phyloP scores from a whole-genome alignment of 257 asterid genomes.

The Nyctanthes arbortristis region DNA sequence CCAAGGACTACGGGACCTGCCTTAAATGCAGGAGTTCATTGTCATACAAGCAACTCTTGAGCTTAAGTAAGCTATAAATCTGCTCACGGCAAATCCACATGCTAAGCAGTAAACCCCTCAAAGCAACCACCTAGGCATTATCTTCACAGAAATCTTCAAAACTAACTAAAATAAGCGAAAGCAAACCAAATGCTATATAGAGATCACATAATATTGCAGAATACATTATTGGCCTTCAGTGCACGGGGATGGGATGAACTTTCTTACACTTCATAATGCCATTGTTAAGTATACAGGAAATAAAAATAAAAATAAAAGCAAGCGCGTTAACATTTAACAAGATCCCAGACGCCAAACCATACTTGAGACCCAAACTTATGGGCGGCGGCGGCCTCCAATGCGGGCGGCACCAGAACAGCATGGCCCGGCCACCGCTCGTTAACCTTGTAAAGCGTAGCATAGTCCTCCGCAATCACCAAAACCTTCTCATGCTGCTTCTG shows the following conservation, averaged over 20 bases:
- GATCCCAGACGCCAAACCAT: background rate
- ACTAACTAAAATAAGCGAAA: background rate
- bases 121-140: too few relatives aligned
- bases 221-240: background rate
- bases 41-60: conserved; percentile 6
- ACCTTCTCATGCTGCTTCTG: conserved; percentile 91
- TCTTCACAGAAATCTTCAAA: background rate
- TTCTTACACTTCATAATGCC: background rate
- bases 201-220: background rate
- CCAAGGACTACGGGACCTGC: background rate
- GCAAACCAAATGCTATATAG: background rate
- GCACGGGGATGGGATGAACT: background rate
- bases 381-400: conserved; percentile 70
- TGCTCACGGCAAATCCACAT: background rate
- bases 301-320: background rate
- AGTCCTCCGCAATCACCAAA: conserved; percentile 95
- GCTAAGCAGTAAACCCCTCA: background rate
- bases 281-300: background rate
- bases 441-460: conserved; percentile 75
- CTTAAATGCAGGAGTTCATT: conserved; percentile 7
- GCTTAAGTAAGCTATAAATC: conserved; percentile 12
- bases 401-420: conserved; percentile 93
- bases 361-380: conserved; percentile 99
- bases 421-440: conserved; percentile 98
- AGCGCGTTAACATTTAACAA: background rate